Evolutionary conservation across 2,329 filamentous ascomycete species (phyloP).

Genomic region (Fusarium nurragi): DNA sequence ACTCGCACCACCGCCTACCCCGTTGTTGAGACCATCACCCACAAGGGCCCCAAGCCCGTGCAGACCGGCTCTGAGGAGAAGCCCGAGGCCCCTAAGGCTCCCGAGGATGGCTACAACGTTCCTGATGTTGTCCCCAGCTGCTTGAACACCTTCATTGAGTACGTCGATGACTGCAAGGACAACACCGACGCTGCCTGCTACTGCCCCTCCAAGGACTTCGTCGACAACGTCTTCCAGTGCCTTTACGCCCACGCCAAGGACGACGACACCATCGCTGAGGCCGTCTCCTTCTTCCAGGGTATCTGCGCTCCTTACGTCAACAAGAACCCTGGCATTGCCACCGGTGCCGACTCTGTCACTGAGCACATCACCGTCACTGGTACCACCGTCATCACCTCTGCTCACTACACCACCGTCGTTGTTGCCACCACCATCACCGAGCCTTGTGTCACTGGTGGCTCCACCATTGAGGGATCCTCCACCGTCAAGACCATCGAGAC

Average conservation of each 20-base stretch:
- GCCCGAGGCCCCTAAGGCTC: slow-evolving; percentile 47
- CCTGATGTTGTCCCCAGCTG: slow-evolving; percentile 84
- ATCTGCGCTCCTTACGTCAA: slow-evolving; percentile 82
- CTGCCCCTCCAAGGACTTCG: slow-evolving; percentile 82
- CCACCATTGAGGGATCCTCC: slow-evolving; percentile 57
- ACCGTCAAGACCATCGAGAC: slow-evolving; percentile 62
- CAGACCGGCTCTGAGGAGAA: slow-evolving; percentile 38
- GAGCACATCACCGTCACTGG: slow-evolving; percentile 66
- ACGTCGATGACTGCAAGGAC: slow-evolving; percentile 74
- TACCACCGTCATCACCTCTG: slow-evolving; percentile 60
- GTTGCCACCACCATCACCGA: slow-evolving; percentile 59
- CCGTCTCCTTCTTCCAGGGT: slow-evolving; percentile 86
- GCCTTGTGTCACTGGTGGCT: slow-evolving; percentile 60
- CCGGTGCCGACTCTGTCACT: slow-evolving; percentile 72
- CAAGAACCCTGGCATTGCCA: slow-evolving; percentile 86
- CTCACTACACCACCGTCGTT: slow-evolving; percentile 62
- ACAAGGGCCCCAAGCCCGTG: slow-evolving; percentile 27
- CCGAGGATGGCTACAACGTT: slow-evolving; percentile 42
- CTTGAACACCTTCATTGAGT: slow-evolving; percentile 88
- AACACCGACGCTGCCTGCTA: slow-evolving; percentile 88
- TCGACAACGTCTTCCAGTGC: slow-evolving; percentile 82
- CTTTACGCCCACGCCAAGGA: slow-evolving; percentile 78
- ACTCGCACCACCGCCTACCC: slow-evolving; percentile 40
- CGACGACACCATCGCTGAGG: slow-evolving; percentile 72
- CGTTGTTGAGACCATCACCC: slow-evolving; percentile 39